Evolutionary conservation across 345 rosid genomes (phyloP), one percentile per base, ranked within the genome.

Genomic region (Gossypium stocksii): DNA sequence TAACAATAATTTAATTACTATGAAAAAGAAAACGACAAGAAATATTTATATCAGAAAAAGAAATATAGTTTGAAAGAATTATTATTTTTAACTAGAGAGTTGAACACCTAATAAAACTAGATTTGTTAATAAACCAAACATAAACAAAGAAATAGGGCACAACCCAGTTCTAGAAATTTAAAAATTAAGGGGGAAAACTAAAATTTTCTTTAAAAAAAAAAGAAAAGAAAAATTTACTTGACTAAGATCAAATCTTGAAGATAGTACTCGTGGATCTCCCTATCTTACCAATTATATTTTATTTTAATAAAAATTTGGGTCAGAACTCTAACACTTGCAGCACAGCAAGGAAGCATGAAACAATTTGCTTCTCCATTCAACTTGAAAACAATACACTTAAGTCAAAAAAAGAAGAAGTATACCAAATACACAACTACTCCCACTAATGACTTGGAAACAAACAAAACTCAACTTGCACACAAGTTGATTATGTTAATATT

Each of bases 171-270:
- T 22, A 13, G 38, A 43, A 56, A 53, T 54, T 13, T 25, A 72
- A 23, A 20, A 66, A 56, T 3, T 12, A 66, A 66, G 3, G 1
- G 17, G 15, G 1, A 51, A 51, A 13, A 1, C 14, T 5, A 13
- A 13, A 51, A 4, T 13, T 3, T 12, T 14, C 58, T 1, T 17
- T 7, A 3, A 0, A 4, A 19, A 2, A 2, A 56, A n/a, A 10
- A 1, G 0, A 4, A 13, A 57, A 57, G 22, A 56, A 57, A 57
- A 57, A 65, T 87, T 85, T 73, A 91, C 92, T 41, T 83, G 66
- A 79, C 85, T 62, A 72, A 89, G 87, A 91, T 91, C 86, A 70
- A 91, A 87, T 82, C 93, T 84, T 70, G 90, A 85, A 76, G 89
- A 57, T 29, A 4, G 38, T 29, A 29, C 6, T 29, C 38, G 6